A percentile compares a stretch with the other conserved stretches of the same genome.
phyloP scores from a whole-genome alignment of 1,139 yeast species.

The Taiozyma sp. region DNA sequence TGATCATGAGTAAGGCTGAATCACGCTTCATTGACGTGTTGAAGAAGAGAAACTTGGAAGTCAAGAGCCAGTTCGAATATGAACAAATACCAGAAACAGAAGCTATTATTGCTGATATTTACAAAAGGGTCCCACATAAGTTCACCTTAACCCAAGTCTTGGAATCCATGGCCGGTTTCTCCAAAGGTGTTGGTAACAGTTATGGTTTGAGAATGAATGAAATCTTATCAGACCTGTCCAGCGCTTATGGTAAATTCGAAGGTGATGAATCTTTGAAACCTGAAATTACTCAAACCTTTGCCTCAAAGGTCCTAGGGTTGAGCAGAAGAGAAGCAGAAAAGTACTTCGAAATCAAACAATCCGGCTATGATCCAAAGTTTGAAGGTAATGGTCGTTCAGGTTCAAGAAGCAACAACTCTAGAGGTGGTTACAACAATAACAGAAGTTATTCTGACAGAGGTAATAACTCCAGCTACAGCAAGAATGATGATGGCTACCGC shows the following conservation, averaged over 20 bases:
- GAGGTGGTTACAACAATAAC: conserved; percentile 7
- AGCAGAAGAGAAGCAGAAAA: conserved; percentile 20
- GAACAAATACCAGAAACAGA: conserved; percentile 28
- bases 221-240: conserved; percentile 15
- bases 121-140: conserved; percentile 20
- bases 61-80: conserved; percentile 35
- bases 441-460: conserved; percentile 1
- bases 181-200: conserved; percentile 28
- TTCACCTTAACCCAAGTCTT: conserved; percentile 25
- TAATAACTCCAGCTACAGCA: conserved; percentile 1
- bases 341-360: conserved; percentile 19
- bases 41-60: conserved; percentile 44
- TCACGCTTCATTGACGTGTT: conserved; percentile 42
- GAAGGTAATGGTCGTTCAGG: conserved; percentile 7
- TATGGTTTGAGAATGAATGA: conserved; percentile 27
- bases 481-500: not conserved
- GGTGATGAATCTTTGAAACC: conserved; percentile 17
- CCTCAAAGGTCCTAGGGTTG: conserved; percentile 24
- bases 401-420: conserved; percentile 10
- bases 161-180: conserved; percentile 33
- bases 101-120: conserved; percentile 22
- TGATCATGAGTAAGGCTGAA: conserved; percentile 48
- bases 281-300: conserved; percentile 22
- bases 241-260: conserved; percentile 17
- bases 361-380: conserved; percentile 5